These are phyloP conservation scores for Arabidopsis arenosa DNA, from an alignment of 345 rosid species.

Conservation along the genomic window DNA sequence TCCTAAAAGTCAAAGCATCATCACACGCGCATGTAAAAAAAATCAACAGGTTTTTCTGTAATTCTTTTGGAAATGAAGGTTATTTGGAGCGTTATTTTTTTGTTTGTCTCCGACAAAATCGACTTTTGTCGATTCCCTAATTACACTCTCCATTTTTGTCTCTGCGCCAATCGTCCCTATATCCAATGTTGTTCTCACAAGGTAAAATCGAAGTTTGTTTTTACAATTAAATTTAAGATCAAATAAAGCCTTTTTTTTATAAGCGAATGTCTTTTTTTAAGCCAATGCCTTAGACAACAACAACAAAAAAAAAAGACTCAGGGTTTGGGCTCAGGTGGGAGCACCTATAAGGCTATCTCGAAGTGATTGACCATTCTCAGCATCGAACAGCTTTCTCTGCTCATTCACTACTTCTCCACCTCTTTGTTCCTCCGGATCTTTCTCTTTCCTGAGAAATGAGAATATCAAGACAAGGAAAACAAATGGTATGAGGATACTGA, in stretches of 20 bases:
- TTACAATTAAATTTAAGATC: background rate
- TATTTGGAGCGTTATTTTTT: too few species aligned
- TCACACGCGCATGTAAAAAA: too few species aligned
- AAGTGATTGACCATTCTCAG: background rate
- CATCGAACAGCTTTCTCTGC: constrained; percentile 6
- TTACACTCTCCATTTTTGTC: too few species aligned
- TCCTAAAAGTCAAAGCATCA: too few species aligned
- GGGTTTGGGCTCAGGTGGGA: background rate
- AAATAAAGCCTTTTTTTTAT: background rate
- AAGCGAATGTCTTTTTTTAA: too few species aligned
- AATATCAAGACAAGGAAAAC: background rate
- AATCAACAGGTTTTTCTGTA: too few species aligned
- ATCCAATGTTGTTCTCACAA: too few species aligned
- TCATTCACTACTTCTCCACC: constrained; percentile 21
- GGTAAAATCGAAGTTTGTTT: too few species aligned
- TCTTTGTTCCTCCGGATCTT: constrained; percentile 19
- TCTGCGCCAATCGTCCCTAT: too few species aligned
- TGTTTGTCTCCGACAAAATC: too few species aligned
- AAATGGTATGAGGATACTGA: background rate
- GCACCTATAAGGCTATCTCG: background rate
- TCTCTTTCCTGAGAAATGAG: constrained; percentile 23
- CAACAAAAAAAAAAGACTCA: background rate
- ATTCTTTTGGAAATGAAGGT: too few species aligned
- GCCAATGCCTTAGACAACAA: constrained; percentile 3
- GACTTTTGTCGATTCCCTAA: too few species aligned